phyloP scores from a whole-genome alignment of 768 basidiomycete genomes.

The Boletus rubescentipes region DNA sequence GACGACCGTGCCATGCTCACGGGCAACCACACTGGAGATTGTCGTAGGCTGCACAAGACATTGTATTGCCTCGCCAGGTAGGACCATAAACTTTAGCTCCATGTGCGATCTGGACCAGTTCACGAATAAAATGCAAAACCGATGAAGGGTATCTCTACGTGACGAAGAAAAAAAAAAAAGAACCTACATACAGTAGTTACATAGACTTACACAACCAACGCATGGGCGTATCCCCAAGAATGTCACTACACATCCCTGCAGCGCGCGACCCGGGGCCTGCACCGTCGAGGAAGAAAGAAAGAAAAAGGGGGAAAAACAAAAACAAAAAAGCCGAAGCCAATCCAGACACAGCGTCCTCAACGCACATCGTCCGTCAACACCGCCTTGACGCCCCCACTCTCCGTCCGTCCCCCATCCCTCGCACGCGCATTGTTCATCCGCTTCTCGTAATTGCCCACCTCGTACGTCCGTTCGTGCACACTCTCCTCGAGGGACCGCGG shows the following conservation, averaged over 20 bases:
- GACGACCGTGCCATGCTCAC: too few relatives aligned
- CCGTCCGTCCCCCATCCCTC: conserved; percentile 78
- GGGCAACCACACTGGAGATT: too few relatives aligned
- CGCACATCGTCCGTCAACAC: conserved; percentile 48
- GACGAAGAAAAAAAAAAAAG: conserved; percentile 1
- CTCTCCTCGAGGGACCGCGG: conserved; percentile 50
- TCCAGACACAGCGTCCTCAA: conserved; percentile 12
- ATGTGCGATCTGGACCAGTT: too few relatives aligned
- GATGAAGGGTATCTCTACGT: conserved; percentile 31
- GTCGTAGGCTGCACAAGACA: too few relatives aligned
- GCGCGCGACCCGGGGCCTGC: conserved; percentile 6
- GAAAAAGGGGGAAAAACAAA: not conserved
- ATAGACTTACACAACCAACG: conserved; percentile 16
- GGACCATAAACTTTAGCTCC: too few relatives aligned
- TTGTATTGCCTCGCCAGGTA: too few relatives aligned
- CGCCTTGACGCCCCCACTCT: conserved; percentile 84
- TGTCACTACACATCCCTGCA: conserved; percentile 23
- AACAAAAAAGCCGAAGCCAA: not conserved
- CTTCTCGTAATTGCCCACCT: conserved; percentile 34
- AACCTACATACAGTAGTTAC: conserved; percentile 23
- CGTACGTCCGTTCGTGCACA: conserved; percentile 27
- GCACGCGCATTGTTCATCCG: conserved; percentile 76
- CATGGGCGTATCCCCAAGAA: conserved; percentile 2
- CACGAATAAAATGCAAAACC: not conserved
- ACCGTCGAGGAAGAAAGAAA: conserved; percentile 9